A percentile compares a stretch with the other conserved stretches of the same genome.
Conservation (phyloP, 495 filamentous ascomycete genomes). For the Talaromyces trachyspermus region DNA sequence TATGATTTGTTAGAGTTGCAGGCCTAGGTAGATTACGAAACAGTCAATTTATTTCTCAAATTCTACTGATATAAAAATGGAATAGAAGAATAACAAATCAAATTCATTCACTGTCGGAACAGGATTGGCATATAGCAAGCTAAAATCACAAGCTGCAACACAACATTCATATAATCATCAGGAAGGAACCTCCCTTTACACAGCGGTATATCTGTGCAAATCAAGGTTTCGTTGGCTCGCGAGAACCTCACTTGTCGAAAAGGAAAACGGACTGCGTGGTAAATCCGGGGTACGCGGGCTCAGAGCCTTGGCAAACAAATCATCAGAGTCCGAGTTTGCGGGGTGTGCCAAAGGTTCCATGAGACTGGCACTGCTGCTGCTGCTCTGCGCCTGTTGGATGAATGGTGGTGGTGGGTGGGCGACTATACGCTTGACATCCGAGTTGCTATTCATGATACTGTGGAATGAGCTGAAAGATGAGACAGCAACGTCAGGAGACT, state of each 20-base stretch:
- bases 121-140: too few relatives aligned
- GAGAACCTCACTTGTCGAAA: slow-evolving; percentile 21
- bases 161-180: too few relatives aligned
- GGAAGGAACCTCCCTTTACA: too few relatives aligned
- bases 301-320: slow-evolving; percentile 73
- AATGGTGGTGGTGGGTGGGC: slow-evolving; percentile 34
- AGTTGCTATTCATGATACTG: slow-evolving; percentile 17
- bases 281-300: slow-evolving; percentile 75
- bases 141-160: background rate
- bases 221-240: too few relatives aligned
- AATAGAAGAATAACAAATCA: too few relatives aligned
- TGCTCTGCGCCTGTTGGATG: slow-evolving; percentile 33
- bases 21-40: too few relatives aligned
- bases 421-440: slow-evolving; percentile 26
- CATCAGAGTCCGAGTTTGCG: slow-evolving; percentile 48
- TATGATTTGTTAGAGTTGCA: too few relatives aligned
- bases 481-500: slow-evolving; percentile 57
- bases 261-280: slow-evolving; percentile 63
- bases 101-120: too few relatives aligned
- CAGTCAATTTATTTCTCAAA: too few relatives aligned
- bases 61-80: too few relatives aligned
- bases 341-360: slow-evolving; percentile 22
- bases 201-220: too few relatives aligned
- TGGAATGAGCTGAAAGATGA: slow-evolving; percentile 56
- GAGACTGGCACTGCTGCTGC: slow-evolving; percentile 28